Base-by-base conservation (phyloP, 208 protist genomes). In the Leishmania aethiopica region DNA sequence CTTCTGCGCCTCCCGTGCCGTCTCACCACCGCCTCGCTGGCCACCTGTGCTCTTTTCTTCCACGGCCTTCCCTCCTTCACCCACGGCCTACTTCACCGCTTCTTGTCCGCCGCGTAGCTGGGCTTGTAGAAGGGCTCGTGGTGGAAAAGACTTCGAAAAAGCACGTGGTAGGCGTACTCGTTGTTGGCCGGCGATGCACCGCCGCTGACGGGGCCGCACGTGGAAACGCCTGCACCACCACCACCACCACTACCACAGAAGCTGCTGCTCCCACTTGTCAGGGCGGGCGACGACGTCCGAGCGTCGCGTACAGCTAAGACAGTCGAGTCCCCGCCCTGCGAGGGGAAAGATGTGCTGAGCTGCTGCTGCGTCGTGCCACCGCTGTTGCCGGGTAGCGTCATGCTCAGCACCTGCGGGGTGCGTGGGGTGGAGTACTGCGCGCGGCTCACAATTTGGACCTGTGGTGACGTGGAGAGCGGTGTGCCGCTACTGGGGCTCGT, bases 141-240 rank as follows among this genome's bases (percentile, higher is more conserved):
- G n/a, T 80, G 59, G 55, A 84, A 84, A 0, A 84, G 57, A 22
- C 66, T 80, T 8, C 81, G 76, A 15, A 84, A 76, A 1, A 84
- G 57, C 0, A 72, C 55, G 70, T 84, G 81, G 76, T 84, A 79
- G 64, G 47, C 80, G 32, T 83, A 83, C 60, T 83, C 62, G 42
- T 83, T 82, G 72, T 62, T 79, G 11, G 49, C 60, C 13, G 74
- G 37, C 8, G 72, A 35, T 73, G 53, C 47, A 75, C 55, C n/a
- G 10, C 71, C 13, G 73, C 51, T 45, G 45, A 28, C 37, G 70
- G 45, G 28, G 45, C 45, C 28, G 45, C 45, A 55, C 8, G 47
- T 32, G 1, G 71, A 10, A 11, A 15, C 4, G n/a, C 17, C 11
- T 11, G 70, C n/a, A n/a, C n/a, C 71, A 13, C 2, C 11, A 17